These are phyloP conservation scores for Puccinia horiana DNA, from an alignment of 1,284 basidiomycete species.

Conservation along the genomic window DNA sequence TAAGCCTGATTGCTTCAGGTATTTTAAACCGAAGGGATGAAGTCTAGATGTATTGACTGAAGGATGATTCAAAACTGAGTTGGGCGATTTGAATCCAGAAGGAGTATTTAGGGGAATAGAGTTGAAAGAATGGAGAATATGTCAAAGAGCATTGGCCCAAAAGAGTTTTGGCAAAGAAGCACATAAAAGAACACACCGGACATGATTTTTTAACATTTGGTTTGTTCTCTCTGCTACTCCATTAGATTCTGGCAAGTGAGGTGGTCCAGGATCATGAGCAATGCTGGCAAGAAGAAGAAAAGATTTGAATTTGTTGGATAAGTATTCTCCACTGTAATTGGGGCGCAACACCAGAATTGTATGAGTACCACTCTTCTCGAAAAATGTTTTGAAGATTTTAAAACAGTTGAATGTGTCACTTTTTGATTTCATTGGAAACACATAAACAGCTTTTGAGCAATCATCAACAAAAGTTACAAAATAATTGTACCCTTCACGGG, in stretches of 20 bases:
- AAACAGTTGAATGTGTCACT: conserved; percentile 52
- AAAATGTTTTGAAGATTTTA: no score
- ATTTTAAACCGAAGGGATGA: neutral
- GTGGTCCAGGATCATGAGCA: no score
- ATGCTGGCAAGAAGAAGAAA: no score
- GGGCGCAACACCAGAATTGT: no score
- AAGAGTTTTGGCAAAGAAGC: no score
- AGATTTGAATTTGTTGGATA: no score
- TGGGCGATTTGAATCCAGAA: neutral
- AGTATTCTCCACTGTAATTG: no score
- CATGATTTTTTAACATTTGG: no score
- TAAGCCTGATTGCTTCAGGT: neutral
- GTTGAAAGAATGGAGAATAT: neutral
- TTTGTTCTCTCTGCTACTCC: no score
- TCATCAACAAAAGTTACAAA: neutral
- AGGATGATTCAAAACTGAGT: neutral
- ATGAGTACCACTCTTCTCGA: no score
- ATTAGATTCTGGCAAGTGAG: no score
- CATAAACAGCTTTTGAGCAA: neutral
- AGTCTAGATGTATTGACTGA: neutral
- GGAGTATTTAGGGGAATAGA: neutral
- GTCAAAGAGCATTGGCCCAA: neutral
- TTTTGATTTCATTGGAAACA: neutral
- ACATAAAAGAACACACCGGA: no score
- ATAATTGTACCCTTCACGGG: neutral